phyloP scores from a whole-genome alignment of 495 filamentous ascomycete species.

The Mytilinidion resinicola region DNA sequence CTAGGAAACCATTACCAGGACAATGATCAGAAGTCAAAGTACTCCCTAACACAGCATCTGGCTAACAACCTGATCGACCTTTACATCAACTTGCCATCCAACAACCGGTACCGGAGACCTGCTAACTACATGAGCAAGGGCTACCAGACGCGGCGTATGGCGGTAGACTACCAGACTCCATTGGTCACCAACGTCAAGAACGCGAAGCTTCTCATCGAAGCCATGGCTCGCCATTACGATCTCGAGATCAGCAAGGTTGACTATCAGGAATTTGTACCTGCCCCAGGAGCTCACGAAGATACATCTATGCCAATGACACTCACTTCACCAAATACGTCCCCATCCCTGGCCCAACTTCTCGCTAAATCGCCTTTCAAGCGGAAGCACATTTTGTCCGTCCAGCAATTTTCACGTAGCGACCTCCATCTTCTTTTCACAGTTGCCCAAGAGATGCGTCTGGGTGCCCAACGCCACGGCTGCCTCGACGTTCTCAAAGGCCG shows the following conservation, averaged over 20 bases:
- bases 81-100: slow-evolving; percentile 98
- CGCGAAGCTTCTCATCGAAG: slow-evolving; percentile 93
- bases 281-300: slow-evolving; percentile 10
- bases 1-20: slow-evolving; percentile 58
- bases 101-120: slow-evolving; percentile 87
- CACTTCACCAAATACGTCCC: slow-evolving; percentile 51
- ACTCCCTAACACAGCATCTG: slow-evolving; percentile 89
- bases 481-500: slow-evolving; percentile 80
- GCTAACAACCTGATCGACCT: slow-evolving; percentile 96
- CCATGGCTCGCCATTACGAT: slow-evolving; percentile 79
- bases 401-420: slow-evolving; percentile 77
- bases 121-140: slow-evolving; percentile 98
- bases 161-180: slow-evolving; percentile 96
- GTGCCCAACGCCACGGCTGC: slow-evolving; percentile 82
- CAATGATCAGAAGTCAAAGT: slow-evolving; percentile 85
- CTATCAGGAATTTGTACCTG: slow-evolving; percentile 60
- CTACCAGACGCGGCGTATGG: slow-evolving; percentile 92
- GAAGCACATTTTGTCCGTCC: slow-evolving; percentile 81
- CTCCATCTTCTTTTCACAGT: slow-evolving; percentile 92
- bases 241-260: slow-evolving; percentile 75
- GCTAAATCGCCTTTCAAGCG: slow-evolving; percentile 76
- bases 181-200: slow-evolving; percentile 99
- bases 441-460: slow-evolving; percentile 91
- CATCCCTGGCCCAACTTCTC: slow-evolving; percentile 64
- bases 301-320: slow-evolving; percentile 55